These are phyloP conservation scores for Leonotis leonurus DNA, from an alignment of 257 asterid species.

Conservation along the genomic window DNA sequence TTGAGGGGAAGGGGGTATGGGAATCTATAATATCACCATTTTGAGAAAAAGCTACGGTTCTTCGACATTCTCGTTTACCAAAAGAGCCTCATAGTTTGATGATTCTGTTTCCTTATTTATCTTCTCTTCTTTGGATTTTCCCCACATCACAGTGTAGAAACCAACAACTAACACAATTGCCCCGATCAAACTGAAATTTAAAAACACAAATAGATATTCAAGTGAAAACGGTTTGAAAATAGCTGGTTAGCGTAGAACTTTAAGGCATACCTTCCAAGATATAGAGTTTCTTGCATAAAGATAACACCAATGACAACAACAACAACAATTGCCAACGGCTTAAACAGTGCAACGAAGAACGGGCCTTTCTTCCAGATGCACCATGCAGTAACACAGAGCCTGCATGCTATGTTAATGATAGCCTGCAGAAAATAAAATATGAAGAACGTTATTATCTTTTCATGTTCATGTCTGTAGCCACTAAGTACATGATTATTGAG, in stretches of 20 bases:
- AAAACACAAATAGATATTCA: not conserved
- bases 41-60: constrained; percentile 10
- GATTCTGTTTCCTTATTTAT: constrained; percentile 2
- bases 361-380: constrained; percentile 47
- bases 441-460: no score
- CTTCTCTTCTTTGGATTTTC: constrained; percentile 40
- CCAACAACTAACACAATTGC: constrained; percentile 39
- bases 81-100: constrained; percentile 17
- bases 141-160: constrained; percentile 55
- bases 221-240: not conserved
- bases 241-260: not conserved
- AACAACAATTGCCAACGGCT: constrained; percentile 37
- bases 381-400: constrained; percentile 51
- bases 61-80: constrained; percentile 23
- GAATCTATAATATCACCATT: not conserved
- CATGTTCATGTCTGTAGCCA: no score
- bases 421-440: no score
- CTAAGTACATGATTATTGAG: no score
- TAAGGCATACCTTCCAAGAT: constrained; percentile 44
- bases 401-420: constrained; percentile 35
- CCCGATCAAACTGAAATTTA: constrained; percentile 33
- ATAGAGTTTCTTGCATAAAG: constrained; percentile 36
- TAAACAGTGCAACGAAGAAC: constrained; percentile 44
- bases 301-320: constrained; percentile 40
- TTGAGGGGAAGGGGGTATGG: not conserved